Base-by-base conservation (phyloP, 768 basidiomycete genomes). In the Kwoniella shandongensis region DNA sequence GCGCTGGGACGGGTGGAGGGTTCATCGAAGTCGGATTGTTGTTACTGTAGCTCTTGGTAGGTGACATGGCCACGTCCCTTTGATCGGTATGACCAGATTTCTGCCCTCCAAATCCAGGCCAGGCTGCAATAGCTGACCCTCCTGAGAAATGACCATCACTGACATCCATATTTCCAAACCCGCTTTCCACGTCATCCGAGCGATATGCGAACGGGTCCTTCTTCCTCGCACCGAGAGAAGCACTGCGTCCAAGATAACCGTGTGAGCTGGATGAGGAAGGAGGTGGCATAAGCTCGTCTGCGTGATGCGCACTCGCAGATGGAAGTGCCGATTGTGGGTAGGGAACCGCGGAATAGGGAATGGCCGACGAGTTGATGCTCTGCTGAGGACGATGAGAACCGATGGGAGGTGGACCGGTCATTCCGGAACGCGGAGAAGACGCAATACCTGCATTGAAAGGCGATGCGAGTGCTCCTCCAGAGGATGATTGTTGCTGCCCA, bases 101-200 rank as follows among this genome's bases (percentile, higher is more conserved):
- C 32, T 18, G 40, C 44, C 41, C 45, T 5, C 48, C 54, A 22
- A 49, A 53, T 11, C 18, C 54, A 3, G 55, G 46, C 48, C 54
- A 49, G n/a, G 45, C 38, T 2, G 47, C 46, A 46, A 23, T n/a
- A 4, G 22, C 15, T 15, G 4, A 6, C 23, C 44, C 44, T 15
- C 25, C 20, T 27, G n/a, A n/a, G n/a, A n/a, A n/a, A n/a, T n/a
- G n/a, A n/a, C n/a, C 42, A 32, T 55, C 59, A 18, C 59, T 45
- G 54, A 67, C 63, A 22, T 74, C 69, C 69, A 71, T 67, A 40
- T 66, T 59, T 1, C 70, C 72, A 30, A 76, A 42, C 0, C 74
- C 74, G 40, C 63, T 63, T 51, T 76, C 74, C 11, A 76, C 72
- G 36, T 76, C 74, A 41, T 74, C 74, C 18, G 69, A 65, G n/a